Evolutionary conservation across 2,329 filamentous ascomycete species (phyloP).

Genomic region (Phialophora verrucosa): DNA sequence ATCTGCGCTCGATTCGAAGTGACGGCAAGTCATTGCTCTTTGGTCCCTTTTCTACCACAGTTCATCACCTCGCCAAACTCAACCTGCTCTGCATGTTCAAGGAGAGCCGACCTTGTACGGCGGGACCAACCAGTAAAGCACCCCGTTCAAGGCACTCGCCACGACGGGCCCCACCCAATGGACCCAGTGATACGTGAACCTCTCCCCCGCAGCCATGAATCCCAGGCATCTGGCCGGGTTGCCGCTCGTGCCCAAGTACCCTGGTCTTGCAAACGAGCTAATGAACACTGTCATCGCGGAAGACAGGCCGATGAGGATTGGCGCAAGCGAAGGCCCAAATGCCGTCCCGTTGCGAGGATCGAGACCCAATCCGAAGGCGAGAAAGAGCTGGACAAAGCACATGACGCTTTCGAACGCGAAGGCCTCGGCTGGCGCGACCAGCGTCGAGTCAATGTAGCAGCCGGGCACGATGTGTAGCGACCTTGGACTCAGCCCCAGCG

Average conservation of each 20-base stretch:
- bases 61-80: background rate
- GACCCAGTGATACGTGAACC: constrained; percentile 12
- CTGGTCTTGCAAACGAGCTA: background rate
- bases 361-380: constrained; percentile 60
- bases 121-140: constrained; percentile 8
- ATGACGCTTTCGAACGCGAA: constrained; percentile 57
- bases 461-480: constrained; percentile 47
- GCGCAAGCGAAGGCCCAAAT: constrained; percentile 54
- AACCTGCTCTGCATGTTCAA: background rate
- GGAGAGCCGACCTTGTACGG: background rate
- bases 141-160: background rate
- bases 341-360: constrained; percentile 58
- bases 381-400: constrained; percentile 53
- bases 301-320: constrained; percentile 17
- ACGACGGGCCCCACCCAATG: constrained; percentile 8
- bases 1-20: background rate
- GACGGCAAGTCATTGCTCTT: background rate
- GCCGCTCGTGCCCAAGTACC: constrained; percentile 12
- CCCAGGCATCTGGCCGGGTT: constrained; percentile 11
- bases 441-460: constrained; percentile 43
- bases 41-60: background rate
- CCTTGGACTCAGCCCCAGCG: constrained; percentile 39
- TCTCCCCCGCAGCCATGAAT: constrained; percentile 8
- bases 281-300: constrained; percentile 2
- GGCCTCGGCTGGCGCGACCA: constrained; percentile 48